Evolutionary conservation across 2,329 filamentous ascomycete species (phyloP), one percentile per base, ranked within the genome.

Genomic region (Ceratocystis colombiana): DNA sequence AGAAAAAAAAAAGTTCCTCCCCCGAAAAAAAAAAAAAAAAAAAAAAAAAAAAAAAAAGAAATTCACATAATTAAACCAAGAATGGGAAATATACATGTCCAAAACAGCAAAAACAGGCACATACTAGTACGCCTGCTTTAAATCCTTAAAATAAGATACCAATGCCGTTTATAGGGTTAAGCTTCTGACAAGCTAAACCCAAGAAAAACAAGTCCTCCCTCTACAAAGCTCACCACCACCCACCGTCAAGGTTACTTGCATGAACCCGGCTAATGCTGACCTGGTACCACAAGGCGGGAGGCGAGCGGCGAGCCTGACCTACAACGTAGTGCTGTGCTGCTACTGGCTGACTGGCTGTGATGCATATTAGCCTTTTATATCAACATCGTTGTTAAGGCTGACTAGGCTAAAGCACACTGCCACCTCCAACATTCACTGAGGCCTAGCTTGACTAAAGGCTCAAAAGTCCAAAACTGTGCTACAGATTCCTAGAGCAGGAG

Each of bases 401-500:
- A 20, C 37, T 37, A 50, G 6, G 46, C 20, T 22, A 22, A 10
- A 50, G 48, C n/a, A 50, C 48, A 50, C 48, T 50, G 48, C 48
- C 48, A 50, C 48, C n/a, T 50, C 48, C n/a, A 41, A 10, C 48
- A 12, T 25, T 22, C n/a, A 20, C 20, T 5, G 37, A 41, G 17
- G 20, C 20, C 48, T 41, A 41, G 37, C 12, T 15, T 41, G 37
- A 41, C 37, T 12, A 41, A 41, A 41, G 37, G 48, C 10, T 25
- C 48, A 50, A 50, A 50, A 50, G 48, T 25, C 10, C 48, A 50
- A 50, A 50, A 50, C n/a, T 50, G 48, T 50, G 48, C 37, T 41
- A 41, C 37, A 41, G 37, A 5, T 0, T 41, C 37, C 3, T 12
- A 4, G 37, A 12, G 10, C 10, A 15, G 37, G 12, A 15, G 12